These are phyloP conservation scores for Claviceps pusilla DNA, from an alignment of 2,329 filamentous ascomycete species.

Conservation along the genomic window DNA sequence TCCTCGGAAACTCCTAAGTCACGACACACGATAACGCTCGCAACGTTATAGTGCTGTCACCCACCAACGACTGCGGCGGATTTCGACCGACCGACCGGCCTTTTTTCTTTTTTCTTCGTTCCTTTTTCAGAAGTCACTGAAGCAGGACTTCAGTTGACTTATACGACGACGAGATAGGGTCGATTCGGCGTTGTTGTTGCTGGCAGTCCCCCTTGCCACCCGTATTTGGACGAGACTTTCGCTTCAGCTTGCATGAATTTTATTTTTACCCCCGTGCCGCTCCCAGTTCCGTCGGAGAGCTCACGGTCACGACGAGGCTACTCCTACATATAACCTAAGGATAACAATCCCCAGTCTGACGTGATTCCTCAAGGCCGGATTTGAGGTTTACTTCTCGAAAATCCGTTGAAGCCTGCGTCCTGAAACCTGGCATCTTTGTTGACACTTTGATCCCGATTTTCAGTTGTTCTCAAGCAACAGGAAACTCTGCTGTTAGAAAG, in stretches of 20 bases:
- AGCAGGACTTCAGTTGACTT: conserved; percentile 5
- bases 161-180: background rate
- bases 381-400: background rate
- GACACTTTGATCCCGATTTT: too few relatives aligned
- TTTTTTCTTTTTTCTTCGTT: too few relatives aligned
- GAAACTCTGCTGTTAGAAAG: background rate
- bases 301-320: background rate
- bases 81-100: background rate
- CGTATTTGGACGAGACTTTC: background rate
- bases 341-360: background rate
- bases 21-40: conserved; percentile 1
- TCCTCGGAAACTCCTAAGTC: too few relatives aligned
- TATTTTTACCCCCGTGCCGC: too few relatives aligned
- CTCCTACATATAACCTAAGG: background rate
- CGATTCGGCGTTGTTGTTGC: background rate
- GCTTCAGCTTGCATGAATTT: background rate
- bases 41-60: background rate
- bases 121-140: background rate
- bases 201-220: background rate
- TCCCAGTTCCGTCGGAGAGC: background rate
- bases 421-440: background rate
- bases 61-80: background rate
- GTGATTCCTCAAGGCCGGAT: background rate
- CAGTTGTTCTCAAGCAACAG: too few relatives aligned
- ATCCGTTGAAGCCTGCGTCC: background rate